Evolutionary conservation across 2,329 filamentous ascomycete genomes (phyloP).

Genomic region (Calonectria ilicicola): DNA sequence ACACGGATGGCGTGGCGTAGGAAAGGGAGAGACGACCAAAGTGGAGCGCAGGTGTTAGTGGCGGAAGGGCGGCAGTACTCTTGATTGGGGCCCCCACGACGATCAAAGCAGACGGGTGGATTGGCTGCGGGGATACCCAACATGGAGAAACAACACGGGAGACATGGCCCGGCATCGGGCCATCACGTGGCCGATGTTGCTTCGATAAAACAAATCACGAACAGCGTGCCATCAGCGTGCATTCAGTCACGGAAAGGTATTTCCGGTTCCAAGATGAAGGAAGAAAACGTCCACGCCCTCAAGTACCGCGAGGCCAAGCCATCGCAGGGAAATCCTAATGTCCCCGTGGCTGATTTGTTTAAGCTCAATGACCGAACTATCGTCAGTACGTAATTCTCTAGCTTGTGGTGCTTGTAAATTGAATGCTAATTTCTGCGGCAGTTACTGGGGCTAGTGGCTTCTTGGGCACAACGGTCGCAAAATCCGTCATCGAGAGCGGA

Average conservation of each 20-base stretch:
- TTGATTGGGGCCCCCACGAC: neutral
- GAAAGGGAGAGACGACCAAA: too few relatives aligned
- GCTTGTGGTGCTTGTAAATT: neutral
- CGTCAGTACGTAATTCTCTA: neutral
- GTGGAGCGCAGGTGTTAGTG: neutral
- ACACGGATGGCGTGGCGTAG: neutral
- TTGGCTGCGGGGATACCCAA: neutral
- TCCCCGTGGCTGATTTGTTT: neutral
- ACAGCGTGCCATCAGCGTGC: neutral
- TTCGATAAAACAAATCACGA: neutral
- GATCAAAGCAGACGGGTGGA: neutral
- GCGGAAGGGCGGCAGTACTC: neutral
- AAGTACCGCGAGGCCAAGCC: slow-evolving; percentile 17
- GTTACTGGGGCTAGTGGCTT: neutral
- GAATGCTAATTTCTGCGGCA: neutral
- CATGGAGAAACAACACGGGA: neutral
- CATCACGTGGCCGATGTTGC: neutral
- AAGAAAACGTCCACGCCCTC: neutral
- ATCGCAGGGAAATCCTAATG: neutral
- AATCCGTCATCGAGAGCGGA: neutral
- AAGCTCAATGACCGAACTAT: neutral
- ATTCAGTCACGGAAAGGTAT: neutral
- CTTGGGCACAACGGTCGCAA: neutral
- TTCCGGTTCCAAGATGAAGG: neutral
- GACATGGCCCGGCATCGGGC: neutral